Conservation (phyloP, 148 eudicot genomes). For the Amaranthus cruentus region DNA sequence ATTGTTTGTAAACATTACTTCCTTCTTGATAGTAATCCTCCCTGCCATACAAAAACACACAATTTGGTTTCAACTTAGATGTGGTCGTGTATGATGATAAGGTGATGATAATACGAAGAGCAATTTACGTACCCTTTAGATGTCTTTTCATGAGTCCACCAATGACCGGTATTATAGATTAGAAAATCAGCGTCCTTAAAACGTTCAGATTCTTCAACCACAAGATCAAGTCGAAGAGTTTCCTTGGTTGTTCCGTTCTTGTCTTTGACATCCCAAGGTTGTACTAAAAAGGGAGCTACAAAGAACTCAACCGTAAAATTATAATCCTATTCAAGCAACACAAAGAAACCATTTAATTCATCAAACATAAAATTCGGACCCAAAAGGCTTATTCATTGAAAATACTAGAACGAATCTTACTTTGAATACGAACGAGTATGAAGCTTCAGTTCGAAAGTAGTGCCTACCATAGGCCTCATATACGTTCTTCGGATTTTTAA, state of each 20-base stretch:
- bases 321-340: conserved; percentile 52
- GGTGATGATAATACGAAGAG: not conserved
- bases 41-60: conserved; percentile 33
- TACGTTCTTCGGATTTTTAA: conserved; percentile 60
- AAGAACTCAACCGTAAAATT: conserved; percentile 77
- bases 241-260: conserved; percentile 60
- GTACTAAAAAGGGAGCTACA: conserved; percentile 86
- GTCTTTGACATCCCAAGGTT: conserved; percentile 63
- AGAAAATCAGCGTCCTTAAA: conserved; percentile 67
- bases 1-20: conserved; percentile 65
- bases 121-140: conserved; percentile 58
- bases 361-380: not conserved
- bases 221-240: conserved; percentile 78
- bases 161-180: conserved; percentile 90
- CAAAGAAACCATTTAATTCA: not conserved
- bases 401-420: conserved; percentile 31
- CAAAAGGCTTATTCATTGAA: not conserved
- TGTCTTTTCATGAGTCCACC: conserved; percentile 98
- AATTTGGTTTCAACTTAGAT: not conserved
- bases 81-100: not conserved
- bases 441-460: conserved; percentile 66
- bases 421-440: conserved; percentile 73
- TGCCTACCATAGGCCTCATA: conserved; percentile 77
- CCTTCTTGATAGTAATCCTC: conserved; percentile 93
- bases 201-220: conserved; percentile 46